phyloP scores from a whole-genome alignment of 306 rosid species.

The Phaseolus lunatus region DNA sequence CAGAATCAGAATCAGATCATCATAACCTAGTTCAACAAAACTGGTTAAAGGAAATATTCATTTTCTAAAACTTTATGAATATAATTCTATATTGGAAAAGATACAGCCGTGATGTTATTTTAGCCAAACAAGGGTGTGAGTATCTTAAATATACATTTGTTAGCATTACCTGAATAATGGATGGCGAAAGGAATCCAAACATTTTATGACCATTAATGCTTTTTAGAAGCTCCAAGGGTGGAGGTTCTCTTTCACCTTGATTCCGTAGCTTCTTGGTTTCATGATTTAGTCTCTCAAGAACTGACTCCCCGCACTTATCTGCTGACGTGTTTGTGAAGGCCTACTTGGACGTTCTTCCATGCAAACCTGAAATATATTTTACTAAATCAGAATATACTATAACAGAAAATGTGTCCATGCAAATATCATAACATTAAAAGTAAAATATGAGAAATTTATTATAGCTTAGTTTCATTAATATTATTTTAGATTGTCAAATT shows the following conservation, averaged over 20 bases:
- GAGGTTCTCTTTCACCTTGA: slow-evolving; percentile 50
- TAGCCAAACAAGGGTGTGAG: not conserved
- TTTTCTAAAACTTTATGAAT: not conserved
- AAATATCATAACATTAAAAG: slow-evolving; percentile 3
- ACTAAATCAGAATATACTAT: slow-evolving; percentile 1
- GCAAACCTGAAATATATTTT: slow-evolving; percentile 66
- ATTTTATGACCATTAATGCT: slow-evolving; percentile 68
- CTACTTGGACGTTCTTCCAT: slow-evolving; percentile 67
- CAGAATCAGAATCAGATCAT: slow-evolving; percentile 30
- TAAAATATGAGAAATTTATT: not conserved
- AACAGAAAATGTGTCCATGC: slow-evolving; percentile 4
- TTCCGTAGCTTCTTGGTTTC: slow-evolving; percentile 53
- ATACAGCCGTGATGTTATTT: not conserved
- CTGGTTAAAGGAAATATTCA: not conserved
- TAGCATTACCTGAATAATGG: slow-evolving; percentile 65
- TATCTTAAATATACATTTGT: slow-evolving; percentile 17
- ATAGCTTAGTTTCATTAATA: not conserved
- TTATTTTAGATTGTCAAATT: slow-evolving; percentile 4
- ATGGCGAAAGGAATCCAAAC: slow-evolving; percentile 85
- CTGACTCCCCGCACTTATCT: slow-evolving; percentile 77
- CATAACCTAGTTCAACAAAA: slow-evolving; percentile 21
- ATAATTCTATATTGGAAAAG: slow-evolving; percentile 5
- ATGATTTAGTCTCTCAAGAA: slow-evolving; percentile 55
- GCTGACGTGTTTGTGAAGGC: slow-evolving; percentile 58
- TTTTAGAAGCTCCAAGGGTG: slow-evolving; percentile 53